These are phyloP conservation scores for Marchantia polymorpha DNA, from an alignment of 225 moss, liverwort and hornwort species.

Conservation along the genomic window DNA sequence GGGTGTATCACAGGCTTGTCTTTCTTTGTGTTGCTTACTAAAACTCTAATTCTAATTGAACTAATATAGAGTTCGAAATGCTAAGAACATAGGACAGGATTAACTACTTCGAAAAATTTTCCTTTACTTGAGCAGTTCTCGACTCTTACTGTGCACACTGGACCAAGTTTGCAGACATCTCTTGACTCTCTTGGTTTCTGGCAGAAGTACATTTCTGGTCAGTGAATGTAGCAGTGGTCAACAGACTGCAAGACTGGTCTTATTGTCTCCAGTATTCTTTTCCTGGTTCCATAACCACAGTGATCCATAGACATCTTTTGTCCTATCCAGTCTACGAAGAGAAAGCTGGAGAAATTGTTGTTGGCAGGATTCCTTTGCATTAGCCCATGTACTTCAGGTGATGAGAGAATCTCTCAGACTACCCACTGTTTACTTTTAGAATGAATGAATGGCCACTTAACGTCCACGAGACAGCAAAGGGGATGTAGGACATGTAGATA, in stretches of 20 bases:
- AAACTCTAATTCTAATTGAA: too few relatives aligned
- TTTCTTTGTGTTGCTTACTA: neutral
- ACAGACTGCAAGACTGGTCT: conserved; percentile 18
- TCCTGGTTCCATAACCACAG: conserved; percentile 15
- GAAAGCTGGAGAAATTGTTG: conserved; percentile 15
- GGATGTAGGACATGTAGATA: neutral
- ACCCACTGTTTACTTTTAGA: neutral
- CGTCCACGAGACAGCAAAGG: too few relatives aligned
- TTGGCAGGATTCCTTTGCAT: conserved; percentile 15
- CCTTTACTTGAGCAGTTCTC: neutral
- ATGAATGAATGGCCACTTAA: too few relatives aligned
- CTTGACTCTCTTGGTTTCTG: conserved; percentile 13
- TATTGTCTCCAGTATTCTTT: conserved; percentile 1
- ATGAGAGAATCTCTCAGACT: conserved; percentile 9
- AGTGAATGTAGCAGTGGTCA: conserved; percentile 10
- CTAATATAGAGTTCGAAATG: neutral
- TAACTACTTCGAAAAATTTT: conserved; percentile 2
- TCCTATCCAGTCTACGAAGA: conserved; percentile 6
- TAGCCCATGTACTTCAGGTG: conserved; percentile 20
- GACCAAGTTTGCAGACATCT: conserved; percentile 6
- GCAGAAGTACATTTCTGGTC: conserved; percentile 8
- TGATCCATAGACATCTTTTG: conserved; percentile 16
- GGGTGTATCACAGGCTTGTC: neutral
- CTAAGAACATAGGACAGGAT: neutral
- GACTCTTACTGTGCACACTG: neutral